Conservation (phyloP, 176 grass and related monocot genomes). For the Calamus simplicifolius region DNA sequence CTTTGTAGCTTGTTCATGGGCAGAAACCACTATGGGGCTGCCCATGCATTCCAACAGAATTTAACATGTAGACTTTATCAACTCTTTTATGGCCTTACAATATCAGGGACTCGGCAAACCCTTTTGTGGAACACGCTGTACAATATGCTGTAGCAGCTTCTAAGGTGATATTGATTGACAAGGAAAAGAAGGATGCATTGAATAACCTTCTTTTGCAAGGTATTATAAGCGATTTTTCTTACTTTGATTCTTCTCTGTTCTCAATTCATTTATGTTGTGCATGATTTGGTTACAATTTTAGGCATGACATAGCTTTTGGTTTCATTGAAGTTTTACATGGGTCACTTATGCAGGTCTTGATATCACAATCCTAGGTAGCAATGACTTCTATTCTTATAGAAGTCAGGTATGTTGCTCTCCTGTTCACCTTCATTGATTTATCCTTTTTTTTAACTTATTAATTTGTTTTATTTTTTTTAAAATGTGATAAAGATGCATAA, state of each 20-base stretch:
- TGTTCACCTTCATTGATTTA: too few relatives aligned
- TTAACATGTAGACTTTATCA: background rate
- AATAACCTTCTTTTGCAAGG: slow-evolving; percentile 78
- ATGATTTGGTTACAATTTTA: background rate
- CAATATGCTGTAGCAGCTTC: slow-evolving; percentile 65
- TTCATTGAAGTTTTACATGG: background rate
- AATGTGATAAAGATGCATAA: too few relatives aligned
- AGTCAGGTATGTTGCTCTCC: slow-evolving; percentile 49
- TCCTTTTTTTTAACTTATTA: background rate
- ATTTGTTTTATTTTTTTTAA: too few relatives aligned
- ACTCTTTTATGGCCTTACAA: background rate
- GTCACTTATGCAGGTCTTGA: slow-evolving; percentile 40
- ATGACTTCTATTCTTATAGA: slow-evolving; percentile 97
- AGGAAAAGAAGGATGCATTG: slow-evolving; percentile 46
- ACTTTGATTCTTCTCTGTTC: slow-evolving; percentile 2
- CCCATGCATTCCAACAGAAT: background rate
- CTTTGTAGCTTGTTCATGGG: too few relatives aligned
- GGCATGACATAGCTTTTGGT: background rate
- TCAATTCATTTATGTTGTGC: background rate
- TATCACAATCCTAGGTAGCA: slow-evolving; percentile 80
- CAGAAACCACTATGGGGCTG: background rate
- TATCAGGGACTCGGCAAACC: slow-evolving; percentile 56
- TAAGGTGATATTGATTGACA: slow-evolving; percentile 39
- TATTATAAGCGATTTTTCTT: slow-evolving; percentile 12
- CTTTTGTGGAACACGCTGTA: slow-evolving; percentile 93